Evolutionary conservation across 2,329 filamentous ascomycete genomes (phyloP).

Genomic region (Bipolaris cookei): DNA sequence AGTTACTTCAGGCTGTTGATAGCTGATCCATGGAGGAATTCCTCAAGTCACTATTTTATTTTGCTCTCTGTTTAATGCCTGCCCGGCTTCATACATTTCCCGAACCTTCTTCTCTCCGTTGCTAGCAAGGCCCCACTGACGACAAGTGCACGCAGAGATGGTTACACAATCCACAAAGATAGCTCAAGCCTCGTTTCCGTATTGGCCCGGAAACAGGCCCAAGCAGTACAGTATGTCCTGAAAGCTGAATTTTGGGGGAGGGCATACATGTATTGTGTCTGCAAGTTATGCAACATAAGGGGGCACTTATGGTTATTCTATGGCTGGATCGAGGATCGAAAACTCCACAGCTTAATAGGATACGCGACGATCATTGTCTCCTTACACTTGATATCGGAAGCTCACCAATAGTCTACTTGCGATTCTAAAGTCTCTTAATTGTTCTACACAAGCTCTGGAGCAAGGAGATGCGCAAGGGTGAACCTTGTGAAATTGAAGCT

Average conservation of each 20-base stretch:
- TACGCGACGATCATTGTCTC: background rate
- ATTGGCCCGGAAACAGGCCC: background rate
- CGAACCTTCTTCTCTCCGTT: background rate
- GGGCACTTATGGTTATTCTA: background rate
- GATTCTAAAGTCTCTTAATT: background rate
- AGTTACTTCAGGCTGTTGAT: background rate
- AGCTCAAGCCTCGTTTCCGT: background rate
- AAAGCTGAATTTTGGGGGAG: background rate
- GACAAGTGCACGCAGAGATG: too few species aligned
- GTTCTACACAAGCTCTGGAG: background rate
- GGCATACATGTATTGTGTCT: background rate
- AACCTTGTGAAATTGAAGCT: background rate
- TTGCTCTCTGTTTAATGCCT: background rate
- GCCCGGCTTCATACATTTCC: background rate
- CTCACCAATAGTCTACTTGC: background rate
- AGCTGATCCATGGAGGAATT: background rate
- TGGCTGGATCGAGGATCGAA: background rate
- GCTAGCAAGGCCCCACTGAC: background rate
- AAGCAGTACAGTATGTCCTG: background rate
- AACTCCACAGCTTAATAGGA: background rate
- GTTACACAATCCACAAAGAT: background rate
- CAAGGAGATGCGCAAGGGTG: background rate
- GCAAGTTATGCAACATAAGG: background rate
- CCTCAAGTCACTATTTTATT: background rate
- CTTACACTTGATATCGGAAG: background rate